These are phyloP conservation scores for Globisporangium apiculatum DNA, from an alignment of 352 stramenopile species.

Conservation along the genomic window DNA sequence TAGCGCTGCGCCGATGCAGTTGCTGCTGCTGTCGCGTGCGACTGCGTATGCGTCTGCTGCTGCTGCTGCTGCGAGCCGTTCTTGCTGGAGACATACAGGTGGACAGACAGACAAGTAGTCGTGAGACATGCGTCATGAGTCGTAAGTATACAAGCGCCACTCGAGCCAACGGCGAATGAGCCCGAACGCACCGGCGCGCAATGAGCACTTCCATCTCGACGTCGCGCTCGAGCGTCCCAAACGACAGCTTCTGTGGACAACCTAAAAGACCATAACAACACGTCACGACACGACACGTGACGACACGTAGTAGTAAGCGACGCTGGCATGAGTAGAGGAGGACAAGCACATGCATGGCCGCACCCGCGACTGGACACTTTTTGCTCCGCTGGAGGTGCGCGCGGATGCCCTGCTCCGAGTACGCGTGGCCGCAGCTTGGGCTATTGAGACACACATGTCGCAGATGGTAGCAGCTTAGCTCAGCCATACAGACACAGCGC, in stretches of 20 bases:
- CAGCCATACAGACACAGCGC: background rate
- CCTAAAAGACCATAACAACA: constrained; percentile 23
- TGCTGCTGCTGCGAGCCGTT: constrained; percentile 14
- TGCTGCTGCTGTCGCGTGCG: constrained; percentile 23
- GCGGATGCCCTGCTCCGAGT: constrained; percentile 72
- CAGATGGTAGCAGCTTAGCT: constrained; percentile 1
- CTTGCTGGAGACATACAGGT: constrained; percentile 16
- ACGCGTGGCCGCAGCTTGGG: constrained; percentile 67
- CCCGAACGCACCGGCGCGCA: constrained; percentile 30
- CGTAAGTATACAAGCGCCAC: too few species aligned
- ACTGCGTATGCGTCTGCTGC: constrained; percentile 2
- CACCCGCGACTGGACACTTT: constrained; percentile 75
- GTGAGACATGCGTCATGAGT: too few species aligned
- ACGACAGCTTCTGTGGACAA: constrained; percentile 52
- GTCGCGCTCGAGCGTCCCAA: constrained; percentile 65
- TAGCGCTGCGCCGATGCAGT: constrained; percentile 16
- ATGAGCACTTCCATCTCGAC: constrained; percentile 86
- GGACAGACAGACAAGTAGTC: background rate
- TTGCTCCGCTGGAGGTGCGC: constrained; percentile 63
- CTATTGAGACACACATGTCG: constrained; percentile 19
- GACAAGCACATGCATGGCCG: background rate
- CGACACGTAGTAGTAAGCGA: too few species aligned
- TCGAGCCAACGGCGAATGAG: too few species aligned
- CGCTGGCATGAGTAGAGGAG: too few species aligned
- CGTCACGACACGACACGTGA: background rate